phyloP scores from a whole-genome alignment of 2,329 filamentous ascomycete genomes.

The Stagonosporopsis chrysanthemi region DNA sequence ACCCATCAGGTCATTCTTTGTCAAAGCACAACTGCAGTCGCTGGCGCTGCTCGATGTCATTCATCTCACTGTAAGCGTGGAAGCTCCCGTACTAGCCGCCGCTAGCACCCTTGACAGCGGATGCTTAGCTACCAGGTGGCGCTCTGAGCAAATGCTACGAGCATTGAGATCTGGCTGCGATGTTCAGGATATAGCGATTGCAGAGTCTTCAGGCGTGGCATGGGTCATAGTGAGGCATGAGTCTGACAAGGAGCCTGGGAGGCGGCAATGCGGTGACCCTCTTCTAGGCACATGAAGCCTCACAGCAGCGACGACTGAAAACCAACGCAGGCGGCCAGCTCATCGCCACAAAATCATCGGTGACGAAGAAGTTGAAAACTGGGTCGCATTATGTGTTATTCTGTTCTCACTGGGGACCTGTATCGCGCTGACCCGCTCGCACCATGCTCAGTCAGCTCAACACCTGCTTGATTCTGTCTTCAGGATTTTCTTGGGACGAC shows the following conservation, averaged over 20 bases:
- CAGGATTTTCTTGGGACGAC: background rate
- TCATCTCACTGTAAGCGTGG: slow-evolving; percentile 12
- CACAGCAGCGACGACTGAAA: background rate
- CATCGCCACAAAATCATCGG: slow-evolving; percentile 4
- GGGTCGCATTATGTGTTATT: background rate
- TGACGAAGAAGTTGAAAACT: background rate
- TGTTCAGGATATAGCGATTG: background rate
- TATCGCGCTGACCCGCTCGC: background rate
- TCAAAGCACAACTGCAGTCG: background rate
- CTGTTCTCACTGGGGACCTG: background rate
- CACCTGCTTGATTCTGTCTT: background rate
- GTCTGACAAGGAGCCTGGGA: background rate
- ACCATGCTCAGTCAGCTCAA: slow-evolving; percentile 9
- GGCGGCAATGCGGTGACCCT: background rate
- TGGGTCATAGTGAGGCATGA: background rate
- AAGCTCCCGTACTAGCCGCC: slow-evolving; percentile 28
- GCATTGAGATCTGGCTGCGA: background rate
- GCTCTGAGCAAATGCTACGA: background rate
- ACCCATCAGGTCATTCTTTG: slow-evolving; percentile 14
- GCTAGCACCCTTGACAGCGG: slow-evolving; percentile 28
- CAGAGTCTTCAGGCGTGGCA: background rate
- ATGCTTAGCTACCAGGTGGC: slow-evolving; percentile 27
- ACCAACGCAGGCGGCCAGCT: background rate
- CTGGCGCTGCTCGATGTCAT: background rate
- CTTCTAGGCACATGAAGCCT: background rate